phyloP scores from a whole-genome alignment of 345 rosid genomes.

The Ceriops zippeliana region DNA sequence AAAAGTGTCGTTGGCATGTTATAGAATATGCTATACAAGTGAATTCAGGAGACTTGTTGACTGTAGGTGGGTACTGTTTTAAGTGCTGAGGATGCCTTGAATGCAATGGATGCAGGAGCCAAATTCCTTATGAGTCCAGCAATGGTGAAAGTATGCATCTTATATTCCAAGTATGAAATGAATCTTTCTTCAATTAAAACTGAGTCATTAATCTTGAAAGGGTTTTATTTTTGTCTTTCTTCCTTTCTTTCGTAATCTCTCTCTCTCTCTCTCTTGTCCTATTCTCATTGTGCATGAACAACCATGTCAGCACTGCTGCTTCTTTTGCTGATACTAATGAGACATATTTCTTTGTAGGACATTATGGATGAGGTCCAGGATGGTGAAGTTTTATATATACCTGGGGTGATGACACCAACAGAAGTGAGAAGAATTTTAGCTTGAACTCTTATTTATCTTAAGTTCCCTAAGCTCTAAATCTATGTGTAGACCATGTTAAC shows the following conservation, averaged over 20 bases:
- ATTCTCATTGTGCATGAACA: too few relatives aligned
- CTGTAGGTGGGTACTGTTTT: conserved; percentile 52
- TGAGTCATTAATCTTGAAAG: neutral
- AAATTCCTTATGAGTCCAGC: conserved; percentile 64
- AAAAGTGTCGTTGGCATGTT: too few relatives aligned
- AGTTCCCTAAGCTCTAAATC: too few relatives aligned
- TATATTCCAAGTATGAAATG: neutral
- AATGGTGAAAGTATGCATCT: conserved; percentile 34
- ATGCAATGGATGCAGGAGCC: conserved; percentile 45
- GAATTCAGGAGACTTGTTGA: neutral
- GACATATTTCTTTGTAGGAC: conserved; percentile 31
- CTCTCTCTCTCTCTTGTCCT: neutral
- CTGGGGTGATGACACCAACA: conserved; percentile 66
- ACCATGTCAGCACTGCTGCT: neutral
- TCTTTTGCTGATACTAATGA: neutral
- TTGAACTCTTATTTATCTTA: neutral
- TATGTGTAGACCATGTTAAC: too few relatives aligned
- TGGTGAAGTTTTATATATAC: conserved; percentile 43
- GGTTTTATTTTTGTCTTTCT: neutral
- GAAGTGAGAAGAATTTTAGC: conserved; percentile 39
- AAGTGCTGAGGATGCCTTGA: conserved; percentile 39
- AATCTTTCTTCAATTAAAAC: neutral
- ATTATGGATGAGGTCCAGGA: conserved; percentile 33
- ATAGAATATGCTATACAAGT: too few relatives aligned
- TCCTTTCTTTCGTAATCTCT: neutral